Base-by-base conservation (phyloP, 1,284 basidiomycete genomes). In the Bjerkandera adusta region DNA sequence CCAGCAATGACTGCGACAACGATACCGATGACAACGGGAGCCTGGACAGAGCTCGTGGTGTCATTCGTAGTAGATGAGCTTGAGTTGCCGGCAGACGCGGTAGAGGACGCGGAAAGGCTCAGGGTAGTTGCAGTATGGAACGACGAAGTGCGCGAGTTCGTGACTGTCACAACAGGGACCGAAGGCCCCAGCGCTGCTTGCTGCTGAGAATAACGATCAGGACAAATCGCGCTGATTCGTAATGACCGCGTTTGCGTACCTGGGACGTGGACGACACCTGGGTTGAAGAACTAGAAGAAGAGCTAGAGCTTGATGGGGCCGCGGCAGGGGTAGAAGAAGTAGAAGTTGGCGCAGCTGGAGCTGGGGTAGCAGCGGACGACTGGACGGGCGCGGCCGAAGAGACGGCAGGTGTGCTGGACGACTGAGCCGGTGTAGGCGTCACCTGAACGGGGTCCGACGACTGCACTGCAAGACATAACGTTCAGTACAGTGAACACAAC, bases 1-100 rank as follows among this genome's bases (percentile, higher is more conserved):
- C 72, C 83, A 4, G 72, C 58, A 10, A 82, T 57, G 18, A 65
- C 71, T 3, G 75, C 81, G 13, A 68, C 70, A 16, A 83, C 64
- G 43, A 77, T 81, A 16, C 79, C 83, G 15, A 77, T 55, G 20
- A 85, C 62, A 1, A 71, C 63, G 24, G 67, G 66, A 15, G 70
- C 67, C 48, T 63, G 69, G 18, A 61, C 47, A 32, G 47, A 50
- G 22, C 51, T 39, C 2, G 22, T 25, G 41, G 49, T 37, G n/a
- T 42, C 39, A n/a, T 7, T 7, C 22, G 15, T 13, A 20, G 41
- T 34, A 4, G 41, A 15, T 11, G 41, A 16, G 22, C n/a, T 16
- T 24, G 15, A 24, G 45, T 20, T 7, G 20, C 21, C 16, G 24
- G 29, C 7, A 12, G 35, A 25, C 13, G 18, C 26, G 34, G 36